A percentile compares a stretch with the other conserved stretches of the same genome.
Evolutionary conservation across 1,284 basidiomycete genomes (phyloP).

Genomic region (Schizophyllum commune): DNA sequence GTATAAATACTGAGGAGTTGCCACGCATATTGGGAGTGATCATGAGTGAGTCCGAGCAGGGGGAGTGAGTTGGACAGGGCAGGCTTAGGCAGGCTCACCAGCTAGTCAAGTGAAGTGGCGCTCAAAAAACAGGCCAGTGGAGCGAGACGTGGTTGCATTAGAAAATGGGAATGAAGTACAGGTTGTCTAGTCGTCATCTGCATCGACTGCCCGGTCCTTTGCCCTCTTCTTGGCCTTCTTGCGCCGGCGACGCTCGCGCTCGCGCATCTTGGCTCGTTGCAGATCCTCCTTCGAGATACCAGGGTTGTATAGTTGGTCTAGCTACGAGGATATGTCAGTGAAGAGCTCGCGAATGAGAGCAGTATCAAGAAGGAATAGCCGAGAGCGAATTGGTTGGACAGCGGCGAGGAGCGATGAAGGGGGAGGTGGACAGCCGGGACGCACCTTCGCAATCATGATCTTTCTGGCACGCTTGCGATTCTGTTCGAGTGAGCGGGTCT

Average conservation of each 20-base stretch:
- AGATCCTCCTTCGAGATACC: conserved; percentile 67
- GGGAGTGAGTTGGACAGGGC: no score
- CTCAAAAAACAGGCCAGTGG: neutral
- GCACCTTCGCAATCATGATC: conserved; percentile 61
- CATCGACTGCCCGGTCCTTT: neutral
- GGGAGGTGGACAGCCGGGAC: no score
- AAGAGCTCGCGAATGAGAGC: conserved; percentile 3
- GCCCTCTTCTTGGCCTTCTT: conserved; percentile 61
- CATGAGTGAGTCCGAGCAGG: no score
- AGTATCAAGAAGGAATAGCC: neutral
- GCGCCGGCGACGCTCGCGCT: conserved; percentile 59
- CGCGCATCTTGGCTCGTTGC: conserved; percentile 57
- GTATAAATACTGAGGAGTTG: neutral
- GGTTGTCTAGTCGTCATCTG: neutral
- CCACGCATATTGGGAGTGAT: neutral
- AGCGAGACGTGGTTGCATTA: neutral
- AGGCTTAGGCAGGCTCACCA: no score
- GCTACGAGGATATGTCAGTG: conserved; percentile 27
- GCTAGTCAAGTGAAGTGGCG: no score
- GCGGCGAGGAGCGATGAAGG: no score
- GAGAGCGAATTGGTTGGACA: conserved; percentile 6
- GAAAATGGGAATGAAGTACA: neutral
- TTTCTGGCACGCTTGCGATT: conserved; percentile 68
- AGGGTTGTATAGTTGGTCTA: conserved; percentile 65
- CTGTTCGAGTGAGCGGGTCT: conserved; percentile 64